Evolutionary conservation across 768 basidiomycete species (phyloP).

Genomic region (Tylopilus balloui): DNA sequence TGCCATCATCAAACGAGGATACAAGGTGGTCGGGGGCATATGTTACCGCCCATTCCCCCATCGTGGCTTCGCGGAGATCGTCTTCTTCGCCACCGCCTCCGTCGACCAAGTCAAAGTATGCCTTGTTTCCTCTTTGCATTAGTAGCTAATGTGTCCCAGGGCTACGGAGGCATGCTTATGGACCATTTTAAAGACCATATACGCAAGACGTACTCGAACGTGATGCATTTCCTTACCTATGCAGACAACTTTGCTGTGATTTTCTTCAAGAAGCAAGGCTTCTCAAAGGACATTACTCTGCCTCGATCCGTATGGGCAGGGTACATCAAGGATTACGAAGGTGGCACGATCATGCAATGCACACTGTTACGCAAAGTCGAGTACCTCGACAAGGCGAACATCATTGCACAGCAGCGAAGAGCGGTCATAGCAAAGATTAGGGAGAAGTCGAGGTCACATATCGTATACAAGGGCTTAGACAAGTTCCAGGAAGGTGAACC

Average conservation of each 20-base stretch:
- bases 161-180: slow-evolving; percentile 98
- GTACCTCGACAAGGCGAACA: slow-evolving; percentile 76
- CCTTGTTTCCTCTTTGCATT: background rate
- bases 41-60: slow-evolving; percentile 96
- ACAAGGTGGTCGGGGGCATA: slow-evolving; percentile 96
- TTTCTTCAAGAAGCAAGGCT: slow-evolving; percentile 99
- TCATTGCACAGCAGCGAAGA: slow-evolving; percentile 79
- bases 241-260: slow-evolving; percentile 99
- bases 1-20: slow-evolving; percentile 92
- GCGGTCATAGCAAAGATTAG: slow-evolving; percentile 87
- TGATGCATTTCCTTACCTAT: slow-evolving; percentile 96
- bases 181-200: slow-evolving; percentile 96
- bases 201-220: slow-evolving; percentile 71
- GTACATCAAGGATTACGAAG: slow-evolving; percentile 99
- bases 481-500: slow-evolving; percentile 62
- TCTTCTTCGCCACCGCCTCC: slow-evolving; percentile 96
- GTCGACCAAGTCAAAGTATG: slow-evolving; percentile 95
- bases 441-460: slow-evolving; percentile 78
- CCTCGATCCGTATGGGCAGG: slow-evolving; percentile 92
- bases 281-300: slow-evolving; percentile 95
- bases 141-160: slow-evolving; percentile 43
- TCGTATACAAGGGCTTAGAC: slow-evolving; percentile 75
- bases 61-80: slow-evolving; percentile 94
- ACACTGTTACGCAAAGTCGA: slow-evolving; percentile 90
- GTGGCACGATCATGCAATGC: slow-evolving; percentile 98